Evolutionary conservation across 306 rosid genomes (phyloP).

Genomic region (Rubus idaeus): DNA sequence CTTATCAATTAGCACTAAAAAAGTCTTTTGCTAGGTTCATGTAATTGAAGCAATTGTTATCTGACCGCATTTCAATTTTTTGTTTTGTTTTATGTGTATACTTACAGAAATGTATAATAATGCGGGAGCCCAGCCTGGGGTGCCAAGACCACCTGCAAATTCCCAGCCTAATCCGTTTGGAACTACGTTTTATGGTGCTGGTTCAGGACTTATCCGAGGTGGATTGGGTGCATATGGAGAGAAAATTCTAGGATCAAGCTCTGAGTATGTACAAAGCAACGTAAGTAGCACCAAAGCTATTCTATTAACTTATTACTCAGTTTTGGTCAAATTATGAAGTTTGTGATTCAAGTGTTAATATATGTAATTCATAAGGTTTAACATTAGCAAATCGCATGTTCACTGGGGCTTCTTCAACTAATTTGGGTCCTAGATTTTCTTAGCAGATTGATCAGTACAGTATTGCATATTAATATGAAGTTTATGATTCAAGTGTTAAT

Average conservation of each 20-base stretch:
- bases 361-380: neutral
- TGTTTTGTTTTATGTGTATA: neutral
- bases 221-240: conserved; percentile 98
- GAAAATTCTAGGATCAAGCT: conserved; percentile 85
- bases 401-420: neutral
- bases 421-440: neutral
- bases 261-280: conserved; percentile 98
- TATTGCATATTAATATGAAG: neutral
- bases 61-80: neutral
- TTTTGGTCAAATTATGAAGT: neutral
- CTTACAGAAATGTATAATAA: conserved; percentile 64
- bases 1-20: neutral
- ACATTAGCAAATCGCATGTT: neutral
- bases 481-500: no score
- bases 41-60: neutral
- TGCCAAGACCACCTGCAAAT: conserved; percentile 41
- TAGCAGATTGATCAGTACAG: neutral
- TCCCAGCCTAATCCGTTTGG: conserved; percentile 86
- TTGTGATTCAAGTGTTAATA: neutral
- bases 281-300: conserved; percentile 43
- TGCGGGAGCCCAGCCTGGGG: conserved; percentile 63
- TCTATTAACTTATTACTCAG: neutral
- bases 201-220: conserved; percentile 94
- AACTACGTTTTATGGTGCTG: conserved; percentile 82
- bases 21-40: neutral